Evolutionary conservation across 352 stramenopile genomes (phyloP), one percentile per base, ranked within the genome.

Genomic region (Thraustochytrium striatum): DNA sequence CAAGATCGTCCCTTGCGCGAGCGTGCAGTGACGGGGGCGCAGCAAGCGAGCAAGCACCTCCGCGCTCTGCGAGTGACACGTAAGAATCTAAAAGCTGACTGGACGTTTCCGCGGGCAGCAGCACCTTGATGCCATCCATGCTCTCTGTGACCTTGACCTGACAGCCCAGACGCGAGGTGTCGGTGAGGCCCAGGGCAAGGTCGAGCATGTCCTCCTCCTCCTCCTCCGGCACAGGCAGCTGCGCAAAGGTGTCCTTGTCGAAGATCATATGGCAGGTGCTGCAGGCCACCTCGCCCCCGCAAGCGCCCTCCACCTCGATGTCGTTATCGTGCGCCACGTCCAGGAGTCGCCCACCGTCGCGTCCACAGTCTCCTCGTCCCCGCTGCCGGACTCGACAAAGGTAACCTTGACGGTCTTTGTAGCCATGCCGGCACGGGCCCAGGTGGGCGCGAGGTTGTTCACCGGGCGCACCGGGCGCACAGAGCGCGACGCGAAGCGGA

Each of bases 131-230:
- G 44, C 89, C 90, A 44, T 95, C 89, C 69, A 97, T 87, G 9
- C 89, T 85, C 82, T 92, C 90, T 9, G 89, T 91, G 59, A 96
- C 90, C 32, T 89, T 87, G 72, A 97, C 94, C 81, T 97, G 92
- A 82, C 92, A 97, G 7, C 91, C 91, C 52, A 97, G 82, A 21
- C 92, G 85, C 43, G 91, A 96, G 86, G 93, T 97, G 79, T 97
- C 92, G 5, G 91, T 96, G 69, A 97, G 86, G 0, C 91, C 93
- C 88, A 91, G 95, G 35, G 93, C 93, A 38, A 97, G 79, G 85
- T 97, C 93, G 33, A 97, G 89, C 93, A 97, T 97, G 84, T 97
- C 93, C 72, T 97, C 93, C 78, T 97, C 93, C 65, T 97, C 93
- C 83, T 97, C 91, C 61, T 86, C 89, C 78, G 94, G 91, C 82